phyloP scores from a whole-genome alignment of 441 rosid genomes.

The Arabidopsis hybrid region DNA sequence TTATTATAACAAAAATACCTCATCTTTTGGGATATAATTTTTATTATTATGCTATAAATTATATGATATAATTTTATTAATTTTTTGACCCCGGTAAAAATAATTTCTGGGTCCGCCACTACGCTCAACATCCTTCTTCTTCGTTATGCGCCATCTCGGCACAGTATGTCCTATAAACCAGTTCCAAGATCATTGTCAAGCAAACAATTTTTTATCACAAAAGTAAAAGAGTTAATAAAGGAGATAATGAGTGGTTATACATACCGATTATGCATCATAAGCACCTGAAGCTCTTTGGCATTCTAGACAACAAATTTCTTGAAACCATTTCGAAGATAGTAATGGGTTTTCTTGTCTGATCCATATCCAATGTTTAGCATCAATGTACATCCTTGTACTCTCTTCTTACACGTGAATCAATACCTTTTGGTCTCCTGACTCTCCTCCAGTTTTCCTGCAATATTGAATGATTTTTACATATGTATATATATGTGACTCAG shows the following conservation, averaged over 20 bases:
- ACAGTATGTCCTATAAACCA: background rate
- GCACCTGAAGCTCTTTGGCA: background rate
- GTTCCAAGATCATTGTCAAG: constrained; percentile 1
- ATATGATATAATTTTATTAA: too few relatives aligned
- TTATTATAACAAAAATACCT: too few relatives aligned
- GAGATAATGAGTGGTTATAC: background rate
- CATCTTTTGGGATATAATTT: too few relatives aligned
- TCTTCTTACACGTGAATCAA: background rate
- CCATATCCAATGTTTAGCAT: background rate
- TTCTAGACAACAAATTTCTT: background rate
- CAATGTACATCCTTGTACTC: background rate
- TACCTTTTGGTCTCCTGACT: background rate
- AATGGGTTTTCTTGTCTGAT: background rate
- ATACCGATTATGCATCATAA: background rate
- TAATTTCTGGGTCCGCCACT: too few relatives aligned
- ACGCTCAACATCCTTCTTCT: background rate
- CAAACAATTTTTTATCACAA: background rate
- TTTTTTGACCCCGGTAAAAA: too few relatives aligned
- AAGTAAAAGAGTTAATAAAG: background rate
- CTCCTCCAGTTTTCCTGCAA: background rate
- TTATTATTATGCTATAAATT: too few relatives aligned
- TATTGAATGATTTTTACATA: background rate
- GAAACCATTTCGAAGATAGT: background rate
- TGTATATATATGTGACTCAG: background rate
- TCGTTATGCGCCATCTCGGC: background rate